phyloP scores from a whole-genome alignment of 805 yeast genomes.

The Lipomyces yamadae region DNA sequence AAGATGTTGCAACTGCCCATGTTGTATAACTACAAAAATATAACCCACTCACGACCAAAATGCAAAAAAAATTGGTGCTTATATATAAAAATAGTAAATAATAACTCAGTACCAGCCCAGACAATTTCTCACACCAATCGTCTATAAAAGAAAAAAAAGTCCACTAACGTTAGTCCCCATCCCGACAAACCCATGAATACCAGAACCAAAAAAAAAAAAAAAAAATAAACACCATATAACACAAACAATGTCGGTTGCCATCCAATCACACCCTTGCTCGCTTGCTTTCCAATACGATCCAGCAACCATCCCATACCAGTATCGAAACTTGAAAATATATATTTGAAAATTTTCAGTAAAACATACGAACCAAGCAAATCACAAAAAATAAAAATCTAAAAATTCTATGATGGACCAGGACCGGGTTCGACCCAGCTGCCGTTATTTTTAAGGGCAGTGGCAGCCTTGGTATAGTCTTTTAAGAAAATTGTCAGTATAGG shows the following conservation, averaged over 20 bases:
- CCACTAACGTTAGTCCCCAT: neutral
- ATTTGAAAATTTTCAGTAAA: neutral
- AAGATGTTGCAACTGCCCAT: no score
- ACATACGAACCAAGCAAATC: neutral
- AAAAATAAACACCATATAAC: neutral
- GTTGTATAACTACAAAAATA: no score
- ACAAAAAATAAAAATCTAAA: neutral
- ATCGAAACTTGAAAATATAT: neutral
- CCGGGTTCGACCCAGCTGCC: conserved; percentile 38
- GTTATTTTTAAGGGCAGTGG: conserved; percentile 31
- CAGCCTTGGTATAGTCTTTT: conserved; percentile 37
- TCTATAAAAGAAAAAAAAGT: neutral
- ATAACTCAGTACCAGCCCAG: no score
- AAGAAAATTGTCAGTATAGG: neutral
- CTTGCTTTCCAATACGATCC: neutral
- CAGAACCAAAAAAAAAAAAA: neutral
- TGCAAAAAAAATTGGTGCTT: neutral
- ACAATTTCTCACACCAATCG: no score
- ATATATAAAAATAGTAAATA: no score
- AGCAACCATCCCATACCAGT: neutral
- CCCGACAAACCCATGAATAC: neutral
- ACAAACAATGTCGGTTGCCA: neutral
- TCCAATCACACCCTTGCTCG: neutral
- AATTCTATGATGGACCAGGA: conserved; percentile 33
- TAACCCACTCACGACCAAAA: no score